Base-by-base conservation (phyloP, 2,329 filamentous ascomycete genomes). In the Ceratocystis smalleyi region DNA sequence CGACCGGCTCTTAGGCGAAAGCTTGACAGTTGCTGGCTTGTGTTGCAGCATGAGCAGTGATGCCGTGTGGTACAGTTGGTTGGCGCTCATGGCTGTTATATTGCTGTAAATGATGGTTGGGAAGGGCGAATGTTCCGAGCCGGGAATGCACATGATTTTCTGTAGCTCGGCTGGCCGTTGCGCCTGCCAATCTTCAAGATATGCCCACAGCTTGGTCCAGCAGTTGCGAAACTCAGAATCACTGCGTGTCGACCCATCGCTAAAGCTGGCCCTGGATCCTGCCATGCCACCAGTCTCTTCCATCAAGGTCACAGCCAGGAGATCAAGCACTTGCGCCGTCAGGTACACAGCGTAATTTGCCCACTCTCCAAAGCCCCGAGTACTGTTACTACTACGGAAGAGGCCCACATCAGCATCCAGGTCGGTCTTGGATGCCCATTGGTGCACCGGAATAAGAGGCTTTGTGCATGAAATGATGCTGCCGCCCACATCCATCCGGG, bases 401-500 rank as follows among this genome's bases (percentile, higher is more conserved):
- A 77, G 66, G 1, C 69, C 68, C 0, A 71, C 71, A 43, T 73
- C 72, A 0, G 71, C 69, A 15, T 72, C 72, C 5, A 74, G 67
- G 5, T 68, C 69, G 3, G 68, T 65, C 17, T 70, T 69, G 0
- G 74, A 74, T 0, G 76, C 73, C 79, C 79, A 81, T 64, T 75
- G 74, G 1, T 72, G 72, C 7, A 77, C 73, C 1, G 77, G 77
- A 5, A 81, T 77, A 10, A 81, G 74, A 0, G 79, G 81, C 64
- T 75, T 74, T 67, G 79, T 76, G 40, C 77, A 77, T 3, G 77
- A 79, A 6, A 81, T 79, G 5, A 81, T 72, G 0, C 77, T 78
- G n/a, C 79, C 78, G 63, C 77, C 80, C 27, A 81, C 75, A 67
- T 81, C 78, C 78, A 81, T 81, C 6, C 78, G 74, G 0, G 78